Conservation (phyloP, 768 basidiomycete species). For the Boletus pseudopeckii region DNA sequence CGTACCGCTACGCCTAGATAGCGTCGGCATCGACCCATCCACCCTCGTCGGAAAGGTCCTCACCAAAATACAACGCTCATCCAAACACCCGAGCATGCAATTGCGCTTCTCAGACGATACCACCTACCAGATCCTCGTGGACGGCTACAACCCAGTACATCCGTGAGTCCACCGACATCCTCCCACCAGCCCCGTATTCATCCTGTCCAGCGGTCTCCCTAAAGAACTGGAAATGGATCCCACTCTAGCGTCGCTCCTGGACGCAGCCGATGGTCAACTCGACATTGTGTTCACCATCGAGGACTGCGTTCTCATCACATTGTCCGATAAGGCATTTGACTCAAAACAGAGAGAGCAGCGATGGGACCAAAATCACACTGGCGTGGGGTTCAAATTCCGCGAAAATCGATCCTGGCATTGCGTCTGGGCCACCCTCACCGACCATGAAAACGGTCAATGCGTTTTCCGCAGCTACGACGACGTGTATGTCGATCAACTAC, state of each 20-base stretch:
- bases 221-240: slow-evolving; percentile 57
- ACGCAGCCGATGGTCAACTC: slow-evolving; percentile 33
- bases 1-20: slow-evolving; percentile 31
- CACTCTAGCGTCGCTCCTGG: slow-evolving; percentile 39
- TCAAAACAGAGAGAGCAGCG: slow-evolving; percentile 29
- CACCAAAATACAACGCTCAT: slow-evolving; percentile 38
- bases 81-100: slow-evolving; percentile 45
- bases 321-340: slow-evolving; percentile 60
- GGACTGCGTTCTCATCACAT: slow-evolving; percentile 51
- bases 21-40: slow-evolving; percentile 39
- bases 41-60: slow-evolving; percentile 44
- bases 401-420: slow-evolving; percentile 55
- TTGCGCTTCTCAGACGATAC: slow-evolving; percentile 45
- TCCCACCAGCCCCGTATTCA: not conserved
- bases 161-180: slow-evolving; percentile 25
- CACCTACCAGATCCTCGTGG: slow-evolving; percentile 51
- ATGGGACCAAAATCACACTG: slow-evolving; percentile 36
- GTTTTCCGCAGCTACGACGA: slow-evolving; percentile 59
- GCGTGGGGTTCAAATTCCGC: slow-evolving; percentile 53
- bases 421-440: slow-evolving; percentile 60
- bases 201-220: slow-evolving; percentile 42
- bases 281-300: slow-evolving; percentile 41
- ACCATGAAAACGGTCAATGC: slow-evolving; percentile 46
- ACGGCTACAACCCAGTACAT: slow-evolving; percentile 57
- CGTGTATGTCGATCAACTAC: slow-evolving; percentile 50